These are phyloP conservation scores for Pichia kluyveri DNA, from an alignment of 805 yeast genomes.

Conservation along the genomic window DNA sequence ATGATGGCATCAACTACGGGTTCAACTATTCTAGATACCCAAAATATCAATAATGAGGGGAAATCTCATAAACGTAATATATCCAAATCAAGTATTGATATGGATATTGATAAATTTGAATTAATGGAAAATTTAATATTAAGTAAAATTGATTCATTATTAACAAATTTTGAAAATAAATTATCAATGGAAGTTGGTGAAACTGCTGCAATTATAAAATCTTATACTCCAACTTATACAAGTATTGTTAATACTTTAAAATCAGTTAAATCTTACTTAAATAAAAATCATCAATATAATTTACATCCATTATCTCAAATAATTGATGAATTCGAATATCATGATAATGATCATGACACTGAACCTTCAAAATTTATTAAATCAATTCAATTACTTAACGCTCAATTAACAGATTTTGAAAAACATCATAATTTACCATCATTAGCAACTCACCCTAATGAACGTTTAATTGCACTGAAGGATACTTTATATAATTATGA, in stretches of 20 bases:
- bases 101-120: constrained; percentile 1
- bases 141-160: constrained; percentile 21
- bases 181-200: constrained; percentile 19
- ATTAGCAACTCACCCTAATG: constrained; percentile 18
- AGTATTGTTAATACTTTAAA: constrained; percentile 18
- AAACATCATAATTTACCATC: constrained; percentile 23
- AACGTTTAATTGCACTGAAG: constrained; percentile 20
- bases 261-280: constrained; percentile 16
- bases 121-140: constrained; percentile 21
- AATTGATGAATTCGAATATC: constrained; percentile 18
- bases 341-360: neutral
- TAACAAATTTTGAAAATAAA: constrained; percentile 20
- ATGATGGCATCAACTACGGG: neutral
- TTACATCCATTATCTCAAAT: constrained; percentile 23
- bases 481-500: constrained; percentile 39
- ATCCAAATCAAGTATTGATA: neutral
- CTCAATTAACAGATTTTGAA: constrained; percentile 32
- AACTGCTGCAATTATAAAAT: constrained; percentile 3
- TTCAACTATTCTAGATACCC: neutral
- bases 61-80: neutral
- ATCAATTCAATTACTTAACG: constrained; percentile 31
- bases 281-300: constrained; percentile 18
- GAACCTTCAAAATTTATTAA: constrained; percentile 20
- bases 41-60: neutral
- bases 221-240: constrained; percentile 12